phyloP scores from a whole-genome alignment of 164 flowering plant species.

The Piper betle region DNA sequence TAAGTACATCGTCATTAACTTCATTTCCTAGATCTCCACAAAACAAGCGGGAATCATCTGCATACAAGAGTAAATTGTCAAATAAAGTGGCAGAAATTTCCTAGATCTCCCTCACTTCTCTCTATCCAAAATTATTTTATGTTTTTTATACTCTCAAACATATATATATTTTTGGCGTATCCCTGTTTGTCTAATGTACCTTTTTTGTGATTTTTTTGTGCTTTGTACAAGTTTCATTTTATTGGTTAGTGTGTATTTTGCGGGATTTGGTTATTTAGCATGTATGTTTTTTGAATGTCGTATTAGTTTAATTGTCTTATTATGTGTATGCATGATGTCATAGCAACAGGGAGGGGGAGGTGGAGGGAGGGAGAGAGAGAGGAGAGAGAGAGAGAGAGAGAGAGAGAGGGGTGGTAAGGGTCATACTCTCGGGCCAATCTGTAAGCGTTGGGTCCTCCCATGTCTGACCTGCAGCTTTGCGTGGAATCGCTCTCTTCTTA shows the following conservation, averaged over 20 bases:
- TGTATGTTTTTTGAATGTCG: too few relatives aligned
- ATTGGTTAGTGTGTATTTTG: too few relatives aligned
- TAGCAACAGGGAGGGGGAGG: not conserved
- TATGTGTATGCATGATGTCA: not conserved
- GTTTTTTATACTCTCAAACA: not conserved
- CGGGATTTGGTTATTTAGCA: not conserved
- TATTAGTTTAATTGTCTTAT: too few relatives aligned
- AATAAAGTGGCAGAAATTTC: not conserved
- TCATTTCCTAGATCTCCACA: constrained; percentile 99
- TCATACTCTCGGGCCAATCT: constrained; percentile 97
- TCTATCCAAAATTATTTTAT: too few relatives aligned
- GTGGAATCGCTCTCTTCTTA: constrained; percentile 86
- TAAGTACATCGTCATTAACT: constrained; percentile 97
- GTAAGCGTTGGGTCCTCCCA: constrained; percentile 99
- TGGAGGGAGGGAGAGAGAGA: too few relatives aligned
- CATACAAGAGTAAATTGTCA: not conserved
- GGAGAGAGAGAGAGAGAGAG: not conserved
- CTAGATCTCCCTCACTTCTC: too few relatives aligned
- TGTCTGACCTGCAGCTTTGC: constrained; percentile 91
- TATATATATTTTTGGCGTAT: too few relatives aligned
- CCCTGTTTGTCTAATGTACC: not conserved
- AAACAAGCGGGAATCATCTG: constrained; percentile 93
- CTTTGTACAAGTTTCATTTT: not conserved
- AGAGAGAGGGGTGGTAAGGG: too few relatives aligned
- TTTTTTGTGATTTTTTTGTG: not conserved